Evolutionary conservation across 2,329 filamentous ascomycete genomes (phyloP).

Genomic region (Cadophora gregata): DNA sequence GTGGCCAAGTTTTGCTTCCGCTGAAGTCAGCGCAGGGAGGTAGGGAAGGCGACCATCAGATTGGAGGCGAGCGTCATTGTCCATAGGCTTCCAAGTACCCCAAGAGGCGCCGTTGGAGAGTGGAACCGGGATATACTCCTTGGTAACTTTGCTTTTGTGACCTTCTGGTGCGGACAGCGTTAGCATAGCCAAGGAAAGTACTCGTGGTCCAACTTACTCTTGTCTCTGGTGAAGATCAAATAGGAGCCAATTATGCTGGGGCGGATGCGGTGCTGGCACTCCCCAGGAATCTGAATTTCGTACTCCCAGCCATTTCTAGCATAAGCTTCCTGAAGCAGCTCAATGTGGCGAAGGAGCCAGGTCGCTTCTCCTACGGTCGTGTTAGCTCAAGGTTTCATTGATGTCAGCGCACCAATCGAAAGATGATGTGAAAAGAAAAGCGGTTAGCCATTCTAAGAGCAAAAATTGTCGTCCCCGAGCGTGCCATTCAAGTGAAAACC

Average conservation of each 20-base stretch:
- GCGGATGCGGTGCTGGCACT: not conserved
- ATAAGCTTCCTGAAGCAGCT: constrained; percentile 2
- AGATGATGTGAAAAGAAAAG: not conserved
- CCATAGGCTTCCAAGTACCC: constrained; percentile 5
- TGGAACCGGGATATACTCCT: constrained; percentile 8
- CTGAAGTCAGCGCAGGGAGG: not conserved
- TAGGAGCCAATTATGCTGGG: constrained; percentile 10
- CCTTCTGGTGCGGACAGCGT: not conserved
- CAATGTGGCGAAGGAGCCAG: constrained; percentile 11
- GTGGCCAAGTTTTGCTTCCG: not conserved
- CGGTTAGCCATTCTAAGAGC: not conserved
- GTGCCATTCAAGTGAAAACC: too few relatives aligned
- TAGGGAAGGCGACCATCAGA: not conserved
- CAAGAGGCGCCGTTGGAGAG: constrained; percentile 5
- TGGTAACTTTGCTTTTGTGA: not conserved
- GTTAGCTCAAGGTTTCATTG: not conserved
- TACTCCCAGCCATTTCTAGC: constrained; percentile 8
- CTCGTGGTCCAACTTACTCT: not conserved
- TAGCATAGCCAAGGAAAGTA: not conserved
- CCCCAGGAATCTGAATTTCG: not conserved
- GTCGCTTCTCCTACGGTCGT: not conserved
- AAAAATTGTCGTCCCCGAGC: too few relatives aligned
- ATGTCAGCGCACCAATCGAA: not conserved
- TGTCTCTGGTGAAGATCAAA: constrained; percentile 10
- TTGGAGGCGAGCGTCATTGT: not conserved